These are phyloP conservation scores for Fusarium begoniae DNA, from an alignment of 2,329 filamentous ascomycete genomes.

Conservation along the genomic window DNA sequence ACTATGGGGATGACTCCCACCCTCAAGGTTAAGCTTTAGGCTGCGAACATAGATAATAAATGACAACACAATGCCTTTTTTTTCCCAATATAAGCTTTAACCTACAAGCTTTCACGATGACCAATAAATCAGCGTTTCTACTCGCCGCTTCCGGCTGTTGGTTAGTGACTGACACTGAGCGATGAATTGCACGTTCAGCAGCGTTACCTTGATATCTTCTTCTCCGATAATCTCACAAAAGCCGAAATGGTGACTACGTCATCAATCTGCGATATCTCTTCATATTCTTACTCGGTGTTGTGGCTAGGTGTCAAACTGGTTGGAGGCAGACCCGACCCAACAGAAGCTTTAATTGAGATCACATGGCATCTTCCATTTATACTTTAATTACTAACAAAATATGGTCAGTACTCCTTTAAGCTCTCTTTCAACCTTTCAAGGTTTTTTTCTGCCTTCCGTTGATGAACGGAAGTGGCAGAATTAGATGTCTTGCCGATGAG, in stretches of 20 bases:
- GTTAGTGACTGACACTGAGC: background rate
- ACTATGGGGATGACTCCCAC: too few species aligned
- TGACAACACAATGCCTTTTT: too few species aligned
- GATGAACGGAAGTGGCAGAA: background rate
- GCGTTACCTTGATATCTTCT: too few species aligned
- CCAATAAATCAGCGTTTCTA: background rate
- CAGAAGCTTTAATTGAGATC: background rate
- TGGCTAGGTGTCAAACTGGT: background rate
- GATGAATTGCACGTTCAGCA: too few species aligned
- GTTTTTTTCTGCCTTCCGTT: background rate
- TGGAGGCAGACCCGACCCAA: too few species aligned
- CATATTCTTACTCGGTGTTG: background rate
- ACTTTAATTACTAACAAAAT: background rate
- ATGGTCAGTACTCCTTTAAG: accelerated
- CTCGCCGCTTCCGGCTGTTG: accelerated
- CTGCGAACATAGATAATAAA: too few species aligned
- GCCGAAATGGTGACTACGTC: accelerated
- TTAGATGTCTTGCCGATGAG: background rate
- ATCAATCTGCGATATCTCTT: accelerated
- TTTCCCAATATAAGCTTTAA: too few species aligned
- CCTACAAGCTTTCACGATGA: accelerated
- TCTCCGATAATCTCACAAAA: accelerated
- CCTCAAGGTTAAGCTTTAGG: too few species aligned
- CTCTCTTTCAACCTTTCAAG: accelerated
- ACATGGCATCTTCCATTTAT: accelerated